A percentile compares a stretch with the other conserved stretches of the same genome.
These are phyloP conservation scores for Mucor indicus DNA, from an alignment of 371 early-diverging fungal species.

Conservation along the genomic window DNA sequence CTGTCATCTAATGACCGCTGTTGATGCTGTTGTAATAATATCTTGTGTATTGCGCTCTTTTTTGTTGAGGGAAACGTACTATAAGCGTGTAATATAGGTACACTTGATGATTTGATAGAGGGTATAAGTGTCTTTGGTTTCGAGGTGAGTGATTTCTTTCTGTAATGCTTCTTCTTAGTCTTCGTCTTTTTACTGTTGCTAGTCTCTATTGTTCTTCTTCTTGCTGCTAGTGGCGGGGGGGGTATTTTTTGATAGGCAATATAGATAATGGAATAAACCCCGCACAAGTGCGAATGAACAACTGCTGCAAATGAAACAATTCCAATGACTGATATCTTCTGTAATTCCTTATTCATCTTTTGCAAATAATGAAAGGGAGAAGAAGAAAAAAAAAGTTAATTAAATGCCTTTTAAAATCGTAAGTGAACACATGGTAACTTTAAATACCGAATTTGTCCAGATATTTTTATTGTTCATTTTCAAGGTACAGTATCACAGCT, in stretches of 20 bases:
- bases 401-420: too few relatives aligned
- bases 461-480: too few relatives aligned
- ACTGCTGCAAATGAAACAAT: conserved; percentile 8
- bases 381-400: too few relatives aligned
- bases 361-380: too few relatives aligned
- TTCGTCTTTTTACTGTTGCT: not conserved
- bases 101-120: not conserved
- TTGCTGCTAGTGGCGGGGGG: not conserved
- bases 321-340: not conserved
- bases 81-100: not conserved
- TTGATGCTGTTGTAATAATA: too few relatives aligned
- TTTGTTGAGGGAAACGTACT: conserved; percentile 5
- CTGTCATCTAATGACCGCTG: too few relatives aligned
- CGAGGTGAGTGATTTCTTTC: not conserved
- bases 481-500: too few relatives aligned
- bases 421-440: too few relatives aligned
- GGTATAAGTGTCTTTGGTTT: not conserved
- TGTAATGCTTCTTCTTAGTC: not conserved
- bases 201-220: conserved; percentile 3
- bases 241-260: conserved; percentile 10
- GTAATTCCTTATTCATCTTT: too few relatives aligned
- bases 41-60: too few relatives aligned
- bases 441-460: too few relatives aligned
- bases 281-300: conserved; percentile 14
- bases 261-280: conserved; percentile 20